phyloP scores from a whole-genome alignment of 1,139 yeast genomes.

The Candida sp. region DNA sequence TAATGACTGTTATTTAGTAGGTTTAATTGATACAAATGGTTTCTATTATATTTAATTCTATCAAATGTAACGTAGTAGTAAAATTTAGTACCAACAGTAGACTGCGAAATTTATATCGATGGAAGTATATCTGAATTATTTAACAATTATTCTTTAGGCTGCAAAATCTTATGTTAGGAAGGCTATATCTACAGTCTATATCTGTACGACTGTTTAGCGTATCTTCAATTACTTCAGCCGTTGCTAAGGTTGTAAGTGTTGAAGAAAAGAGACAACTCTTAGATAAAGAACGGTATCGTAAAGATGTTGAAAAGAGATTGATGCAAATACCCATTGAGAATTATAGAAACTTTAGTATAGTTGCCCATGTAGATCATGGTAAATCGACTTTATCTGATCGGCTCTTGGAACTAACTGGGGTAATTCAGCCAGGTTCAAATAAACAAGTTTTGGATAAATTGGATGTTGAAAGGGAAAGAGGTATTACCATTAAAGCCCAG shows the following conservation, averaged over 20 bases:
- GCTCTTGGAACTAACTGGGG: slow-evolving; percentile 83
- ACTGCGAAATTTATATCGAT: not conserved
- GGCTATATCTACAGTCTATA: not conserved
- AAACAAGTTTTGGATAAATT: slow-evolving; percentile 86
- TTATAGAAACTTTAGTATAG: slow-evolving; percentile 88
- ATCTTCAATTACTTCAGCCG: not conserved
- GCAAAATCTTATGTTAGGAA: not conserved
- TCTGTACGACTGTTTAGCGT: not conserved
- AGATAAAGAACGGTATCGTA: slow-evolving; percentile 30
- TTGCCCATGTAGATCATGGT: slow-evolving; percentile 98
- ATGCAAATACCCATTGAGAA: slow-evolving; percentile 73
- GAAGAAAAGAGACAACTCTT: slow-evolving; percentile 27
- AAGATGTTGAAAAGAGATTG: slow-evolving; percentile 51
- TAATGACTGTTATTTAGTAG: too few relatives aligned
- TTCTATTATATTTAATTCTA: too few relatives aligned
- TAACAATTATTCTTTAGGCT: not conserved
- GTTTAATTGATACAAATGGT: too few relatives aligned
- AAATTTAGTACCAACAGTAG: not conserved
- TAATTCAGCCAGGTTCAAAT: slow-evolving; percentile 73
- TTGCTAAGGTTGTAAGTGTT: slow-evolving; percentile 4
- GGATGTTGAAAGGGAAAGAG: slow-evolving; percentile 94
- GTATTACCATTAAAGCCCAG: slow-evolving; percentile 96
- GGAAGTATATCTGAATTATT: not conserved
- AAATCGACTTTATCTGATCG: slow-evolving; percentile 91
- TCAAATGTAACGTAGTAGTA: too few relatives aligned